Percentiles rank a stretch among this genome's conserved stretches.
Conservation (phyloP, 2,329 filamentous ascomycete genomes). For the Geosmithia flava region DNA sequence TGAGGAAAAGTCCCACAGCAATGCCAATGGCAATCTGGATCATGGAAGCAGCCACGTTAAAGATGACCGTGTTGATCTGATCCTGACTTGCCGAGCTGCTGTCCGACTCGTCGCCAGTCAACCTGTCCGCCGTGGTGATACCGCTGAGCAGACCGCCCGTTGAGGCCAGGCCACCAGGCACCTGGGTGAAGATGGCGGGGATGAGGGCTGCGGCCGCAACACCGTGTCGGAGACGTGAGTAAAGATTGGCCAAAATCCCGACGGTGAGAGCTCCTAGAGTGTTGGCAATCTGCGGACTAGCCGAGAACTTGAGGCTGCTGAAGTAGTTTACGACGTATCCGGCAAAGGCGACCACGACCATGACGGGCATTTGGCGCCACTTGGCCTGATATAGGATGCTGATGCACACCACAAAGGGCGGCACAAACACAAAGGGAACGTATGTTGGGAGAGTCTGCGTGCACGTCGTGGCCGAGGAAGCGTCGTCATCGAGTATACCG, state of each 20-base stretch:
- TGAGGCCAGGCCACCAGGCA: slow-evolving; percentile 33
- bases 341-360: slow-evolving; percentile 59
- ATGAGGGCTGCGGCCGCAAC: slow-evolving; percentile 33
- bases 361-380: slow-evolving; percentile 67
- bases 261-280: slow-evolving; percentile 66
- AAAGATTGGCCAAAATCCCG: slow-evolving; percentile 65
- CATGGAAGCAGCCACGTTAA: slow-evolving; percentile 34
- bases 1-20: slow-evolving; percentile 35
- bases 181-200: slow-evolving; percentile 34
- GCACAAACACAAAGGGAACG: slow-evolving; percentile 58
- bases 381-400: slow-evolving; percentile 71
- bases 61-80: slow-evolving; percentile 25
- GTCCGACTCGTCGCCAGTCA: slow-evolving; percentile 14
- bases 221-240: slow-evolving; percentile 48
- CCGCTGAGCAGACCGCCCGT: slow-evolving; percentile 33
- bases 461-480: slow-evolving; percentile 31
- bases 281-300: slow-evolving; percentile 63
- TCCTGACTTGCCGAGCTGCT: slow-evolving; percentile 2
- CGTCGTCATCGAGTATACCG: slow-evolving; percentile 43
- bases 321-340: slow-evolving; percentile 72
- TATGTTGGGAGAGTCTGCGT: slow-evolving; percentile 25
- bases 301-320: slow-evolving; percentile 49
- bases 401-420: slow-evolving; percentile 60
- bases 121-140: slow-evolving; percentile 26
- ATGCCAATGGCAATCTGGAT: slow-evolving; percentile 41